Percentiles rank a stretch among this genome's conserved stretches.
phyloP scores from a whole-genome alignment of 345 rosid genomes.

The Citropsis articulata region DNA sequence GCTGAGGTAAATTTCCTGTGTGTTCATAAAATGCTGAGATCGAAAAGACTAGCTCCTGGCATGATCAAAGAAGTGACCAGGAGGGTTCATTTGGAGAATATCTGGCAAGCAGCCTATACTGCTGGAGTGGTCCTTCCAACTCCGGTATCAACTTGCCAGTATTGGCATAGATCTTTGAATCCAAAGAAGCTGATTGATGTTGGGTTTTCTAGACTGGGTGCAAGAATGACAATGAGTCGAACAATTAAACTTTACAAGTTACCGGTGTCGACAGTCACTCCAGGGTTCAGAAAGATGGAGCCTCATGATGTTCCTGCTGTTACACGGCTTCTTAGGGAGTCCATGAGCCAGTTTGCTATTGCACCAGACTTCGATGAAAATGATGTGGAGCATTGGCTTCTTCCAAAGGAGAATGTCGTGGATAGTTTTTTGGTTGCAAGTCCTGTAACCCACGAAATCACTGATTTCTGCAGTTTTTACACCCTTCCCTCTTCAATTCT shows the following conservation, averaged over 20 bases:
- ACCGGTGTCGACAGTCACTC: slow-evolving; percentile 36
- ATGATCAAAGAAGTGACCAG: slow-evolving; percentile 48
- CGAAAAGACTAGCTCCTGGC: slow-evolving; percentile 46
- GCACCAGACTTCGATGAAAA: slow-evolving; percentile 41
- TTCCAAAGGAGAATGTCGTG: slow-evolving; percentile 33
- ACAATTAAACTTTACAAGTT: slow-evolving; percentile 39
- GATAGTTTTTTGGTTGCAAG: slow-evolving; percentile 42
- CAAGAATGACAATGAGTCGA: slow-evolving; percentile 47
- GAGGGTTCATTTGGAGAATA: slow-evolving; percentile 46
- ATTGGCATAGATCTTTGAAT: slow-evolving; percentile 47
- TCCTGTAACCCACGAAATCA: slow-evolving; percentile 38
- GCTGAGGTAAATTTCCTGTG: slow-evolving; percentile 45
- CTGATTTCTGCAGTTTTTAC: slow-evolving; percentile 54
- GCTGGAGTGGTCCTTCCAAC: slow-evolving; percentile 50
- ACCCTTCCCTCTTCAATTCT: slow-evolving; percentile 52
- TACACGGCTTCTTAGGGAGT: slow-evolving; percentile 37
- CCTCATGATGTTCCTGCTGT: slow-evolving; percentile 39
- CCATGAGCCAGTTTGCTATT: slow-evolving; percentile 34
- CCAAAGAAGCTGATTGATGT: slow-evolving; percentile 50
- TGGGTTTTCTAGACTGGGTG: slow-evolving; percentile 45
- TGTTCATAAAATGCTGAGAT: slow-evolving; percentile 44
- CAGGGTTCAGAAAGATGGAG: slow-evolving; percentile 45
- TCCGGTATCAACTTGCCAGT: slow-evolving; percentile 37
- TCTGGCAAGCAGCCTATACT: slow-evolving; percentile 47
- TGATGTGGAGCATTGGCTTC: slow-evolving; percentile 48